Evolutionary conservation across 2,329 filamentous ascomycete genomes (phyloP).

Genomic region (Arthroderma sp.): DNA sequence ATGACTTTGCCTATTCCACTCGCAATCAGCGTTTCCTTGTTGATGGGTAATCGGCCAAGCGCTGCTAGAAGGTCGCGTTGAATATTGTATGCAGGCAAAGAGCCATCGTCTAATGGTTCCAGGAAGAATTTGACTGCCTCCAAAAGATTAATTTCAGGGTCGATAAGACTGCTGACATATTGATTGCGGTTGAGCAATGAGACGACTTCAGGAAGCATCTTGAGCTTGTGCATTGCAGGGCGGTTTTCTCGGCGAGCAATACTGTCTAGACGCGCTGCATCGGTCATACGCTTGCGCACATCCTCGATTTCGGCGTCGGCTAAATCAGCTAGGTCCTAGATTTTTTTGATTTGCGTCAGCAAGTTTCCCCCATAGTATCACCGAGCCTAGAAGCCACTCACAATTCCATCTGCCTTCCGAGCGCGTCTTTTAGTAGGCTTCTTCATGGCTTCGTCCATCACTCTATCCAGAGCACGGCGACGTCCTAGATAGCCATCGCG

Average conservation of each 20-base stretch:
- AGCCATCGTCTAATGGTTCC: conserved; percentile 86
- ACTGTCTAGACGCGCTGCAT: conserved; percentile 77
- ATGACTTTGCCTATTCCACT: conserved; percentile 94
- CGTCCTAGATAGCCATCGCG: conserved; percentile 37
- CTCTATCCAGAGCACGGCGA: conserved; percentile 68
- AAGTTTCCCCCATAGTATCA: background rate
- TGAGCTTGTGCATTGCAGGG: conserved; percentile 83
- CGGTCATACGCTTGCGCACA: conserved; percentile 80
- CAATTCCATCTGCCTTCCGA: conserved; percentile 76
- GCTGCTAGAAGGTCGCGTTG: conserved; percentile 86
- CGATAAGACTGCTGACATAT: conserved; percentile 68
- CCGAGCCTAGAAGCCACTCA: conserved; percentile 32
- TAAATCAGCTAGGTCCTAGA: conserved; percentile 73
- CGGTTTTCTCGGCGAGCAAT: conserved; percentile 63
- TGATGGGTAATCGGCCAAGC: conserved; percentile 67
- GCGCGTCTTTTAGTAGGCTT: conserved; percentile 57
- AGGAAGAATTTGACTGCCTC: conserved; percentile 95
- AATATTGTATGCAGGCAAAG: conserved; percentile 90
- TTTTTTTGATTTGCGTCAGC: conserved; percentile 16
- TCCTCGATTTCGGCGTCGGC: conserved; percentile 81
- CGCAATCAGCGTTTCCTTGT: conserved; percentile 78
- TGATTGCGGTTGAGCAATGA: conserved; percentile 77
- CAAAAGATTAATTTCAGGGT: conserved; percentile 88
- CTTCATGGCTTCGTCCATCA: conserved; percentile 80
- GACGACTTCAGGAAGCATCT: conserved; percentile 82